phyloP scores from a whole-genome alignment of 108 stramenopile species.

The Cylindrotheca closterium region DNA sequence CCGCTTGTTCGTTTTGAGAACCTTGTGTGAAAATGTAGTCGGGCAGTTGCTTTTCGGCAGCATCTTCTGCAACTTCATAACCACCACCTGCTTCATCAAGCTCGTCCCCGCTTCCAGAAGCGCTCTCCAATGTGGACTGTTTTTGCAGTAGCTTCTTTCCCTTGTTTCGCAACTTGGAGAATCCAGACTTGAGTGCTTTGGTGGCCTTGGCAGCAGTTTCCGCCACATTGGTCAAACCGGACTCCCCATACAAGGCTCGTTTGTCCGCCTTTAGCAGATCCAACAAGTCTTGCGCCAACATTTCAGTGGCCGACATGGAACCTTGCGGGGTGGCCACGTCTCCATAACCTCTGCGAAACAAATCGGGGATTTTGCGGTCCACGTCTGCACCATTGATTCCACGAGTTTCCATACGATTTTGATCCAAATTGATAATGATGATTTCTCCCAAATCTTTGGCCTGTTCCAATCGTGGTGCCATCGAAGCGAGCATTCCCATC shows the following conservation, averaged over 20 bases:
- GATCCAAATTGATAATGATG: slow-evolving; percentile 78
- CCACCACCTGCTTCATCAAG: slow-evolving; percentile 1
- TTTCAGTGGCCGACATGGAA: slow-evolving; percentile 51
- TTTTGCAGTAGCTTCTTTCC: slow-evolving; percentile 34
- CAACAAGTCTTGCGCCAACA: slow-evolving; percentile 70
- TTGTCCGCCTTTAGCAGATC: slow-evolving; percentile 79
- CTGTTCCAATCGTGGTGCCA: slow-evolving; percentile 32
- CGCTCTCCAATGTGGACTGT: slow-evolving; percentile 34
- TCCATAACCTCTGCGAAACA: slow-evolving; percentile 25
- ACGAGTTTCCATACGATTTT: slow-evolving; percentile 62
- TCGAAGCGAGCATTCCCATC: slow-evolving; percentile 55
- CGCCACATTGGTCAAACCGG: slow-evolving; percentile 36
- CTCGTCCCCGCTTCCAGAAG: slow-evolving; percentile 25
- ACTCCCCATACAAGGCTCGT: slow-evolving; percentile 54
- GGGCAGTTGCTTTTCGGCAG: slow-evolving; percentile 26
- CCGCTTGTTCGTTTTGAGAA: slow-evolving; percentile 66
- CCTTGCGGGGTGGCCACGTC: slow-evolving; percentile 24
- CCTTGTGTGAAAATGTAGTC: slow-evolving; percentile 63
- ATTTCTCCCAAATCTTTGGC: slow-evolving; percentile 70
- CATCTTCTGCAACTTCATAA: slow-evolving; percentile 7
- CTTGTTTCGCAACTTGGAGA: slow-evolving; percentile 28
- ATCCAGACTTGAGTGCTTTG: slow-evolving; percentile 50
- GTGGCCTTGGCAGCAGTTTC: slow-evolving; percentile 58
- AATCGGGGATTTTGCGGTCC: slow-evolving; percentile 41
- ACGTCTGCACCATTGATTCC: slow-evolving; percentile 50